Base-by-base conservation (phyloP, 495 filamentous ascomycete species). In the Geoglossum glabrum region DNA sequence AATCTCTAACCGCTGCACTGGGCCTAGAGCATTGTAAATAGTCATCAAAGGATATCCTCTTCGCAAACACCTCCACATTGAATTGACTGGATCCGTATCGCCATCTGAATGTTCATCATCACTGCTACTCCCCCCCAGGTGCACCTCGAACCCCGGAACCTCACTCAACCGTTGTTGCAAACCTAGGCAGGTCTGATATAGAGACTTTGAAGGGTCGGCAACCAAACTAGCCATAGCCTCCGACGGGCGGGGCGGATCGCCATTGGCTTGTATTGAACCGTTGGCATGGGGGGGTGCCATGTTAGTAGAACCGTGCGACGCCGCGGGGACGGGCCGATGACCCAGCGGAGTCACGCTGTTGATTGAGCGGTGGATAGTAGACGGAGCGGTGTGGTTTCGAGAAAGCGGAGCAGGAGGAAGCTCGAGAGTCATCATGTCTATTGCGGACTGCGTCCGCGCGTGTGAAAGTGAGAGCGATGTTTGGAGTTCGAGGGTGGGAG, bases 191-290 rank as follows among this genome's bases (percentile, higher is more conserved):
- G 90, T 95, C 69, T 97, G 92, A 65, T 93, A 98, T 31, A 98
- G 80, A 23, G 89, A 95, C 49, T 81, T 77, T 56, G 83, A 83
- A 61, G 87, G 84, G 66, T 92, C 90, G 68, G 89, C 93, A 59
- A 79, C 82, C 65, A 85, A 84, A 69, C 97, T 98, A 73, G 97
- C 93, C 69, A 98, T 93, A 67, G 90, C 94, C 68, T 85, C 77
- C 64, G 83, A 31, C n/a, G 19, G 54, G 31, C 13, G 31, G 7
- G 30, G 40, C 25, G 36, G 27, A n/a, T 25, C 13, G 40, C 40
- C 40, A 45, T 45, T 45, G 40, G 23, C 17, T 21, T 45, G 40
- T 19, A 21, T 17, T 13, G 40, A 45, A 10, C 40, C 13, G 40
- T 45, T 45, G 11, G 40, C 10, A 1, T 23, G 30, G 11, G 17